These are phyloP conservation scores for Arabidopsis lyrata DNA, from an alignment of 441 rosid genomes.

Conservation along the genomic window DNA sequence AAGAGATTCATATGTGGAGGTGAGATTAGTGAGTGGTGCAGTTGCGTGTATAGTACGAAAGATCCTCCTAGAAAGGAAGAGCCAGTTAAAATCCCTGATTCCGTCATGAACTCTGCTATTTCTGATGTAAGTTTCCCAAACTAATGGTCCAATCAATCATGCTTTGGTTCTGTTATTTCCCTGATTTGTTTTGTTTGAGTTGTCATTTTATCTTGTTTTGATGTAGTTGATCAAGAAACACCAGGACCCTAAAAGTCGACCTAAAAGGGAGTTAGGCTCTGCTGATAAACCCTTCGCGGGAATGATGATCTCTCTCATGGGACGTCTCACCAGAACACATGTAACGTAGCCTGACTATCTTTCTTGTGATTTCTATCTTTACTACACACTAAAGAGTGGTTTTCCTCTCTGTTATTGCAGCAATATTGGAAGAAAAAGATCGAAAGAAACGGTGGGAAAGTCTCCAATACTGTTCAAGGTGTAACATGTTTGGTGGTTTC, in stretches of 20 bases:
- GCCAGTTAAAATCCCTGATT: constrained; percentile 61
- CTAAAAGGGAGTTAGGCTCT: constrained; percentile 49
- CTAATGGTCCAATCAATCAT: not conserved
- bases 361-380: not conserved
- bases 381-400: not conserved
- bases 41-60: constrained; percentile 72
- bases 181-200: not conserved
- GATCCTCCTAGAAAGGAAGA: constrained; percentile 69
- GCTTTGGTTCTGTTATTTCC: not conserved
- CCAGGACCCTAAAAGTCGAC: constrained; percentile 55
- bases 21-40: constrained; percentile 82
- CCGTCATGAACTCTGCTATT: constrained; percentile 55
- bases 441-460: constrained; percentile 74
- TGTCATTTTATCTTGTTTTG: not conserved
- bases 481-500: constrained; percentile 71
- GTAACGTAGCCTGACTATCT: constrained; percentile 26
- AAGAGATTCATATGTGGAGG: constrained; percentile 68
- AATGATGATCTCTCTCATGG: constrained; percentile 70
- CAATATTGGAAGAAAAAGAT: constrained; percentile 66
- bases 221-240: constrained; percentile 47
- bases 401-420: constrained; percentile 44
- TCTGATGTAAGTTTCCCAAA: constrained; percentile 54
- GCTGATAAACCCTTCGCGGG: constrained; percentile 69
- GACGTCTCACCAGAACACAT: constrained; percentile 76
- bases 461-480: constrained; percentile 61